Base-by-base conservation (phyloP, 306 rosid species). In the Dicorynia guianensis region DNA sequence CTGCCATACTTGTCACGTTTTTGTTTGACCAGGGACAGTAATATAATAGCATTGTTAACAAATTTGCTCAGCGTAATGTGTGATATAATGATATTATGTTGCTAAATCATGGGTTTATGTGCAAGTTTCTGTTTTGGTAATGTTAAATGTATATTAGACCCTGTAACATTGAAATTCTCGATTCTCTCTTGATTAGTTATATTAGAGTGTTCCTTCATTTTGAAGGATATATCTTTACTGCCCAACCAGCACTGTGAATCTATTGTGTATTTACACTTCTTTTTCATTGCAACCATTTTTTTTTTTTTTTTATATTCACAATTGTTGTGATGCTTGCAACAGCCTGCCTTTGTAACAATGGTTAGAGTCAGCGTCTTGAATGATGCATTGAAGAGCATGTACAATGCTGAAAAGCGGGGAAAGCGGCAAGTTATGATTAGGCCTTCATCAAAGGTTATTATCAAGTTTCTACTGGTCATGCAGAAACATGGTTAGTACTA, bases 401-500 rank as follows among this genome's bases (percentile, higher is more conserved):
- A 74, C 55, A 80, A 80, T 74, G 84, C 84, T 0, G 84, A 80
- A 73, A 80, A 80, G 55, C 52, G 80, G n/a, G 84, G 84, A 18
- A 80, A 80, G 77, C 84, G 84, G 33, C 84, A 80, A 75, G 84
- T 69, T 77, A 80, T 80, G 84, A 80, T 80, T 49, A 80, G 84
- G 56, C 84, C 84, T 60, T 80, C 84, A 4, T 80, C 84, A 6
- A 80, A 80, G 69, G 84, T 80, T 34, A 68, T 80, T 18, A 61
- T 80, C 54, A 80, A 80, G 71, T 80, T 80, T 62, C 84, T 80
- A 25, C 20, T 68, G 47, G 84, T 80, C 46, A 80, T 80, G 84
- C 84, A 80, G 73, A 88, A 85, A 86, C 89, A 88, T 52, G 92
- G 92, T 85, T 71, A 18, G 57, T 12, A 6, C 46, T 11, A 2